Evolutionary conservation across 2,329 filamentous ascomycete species (phyloP).

Genomic region (Lachnellula suecica): DNA sequence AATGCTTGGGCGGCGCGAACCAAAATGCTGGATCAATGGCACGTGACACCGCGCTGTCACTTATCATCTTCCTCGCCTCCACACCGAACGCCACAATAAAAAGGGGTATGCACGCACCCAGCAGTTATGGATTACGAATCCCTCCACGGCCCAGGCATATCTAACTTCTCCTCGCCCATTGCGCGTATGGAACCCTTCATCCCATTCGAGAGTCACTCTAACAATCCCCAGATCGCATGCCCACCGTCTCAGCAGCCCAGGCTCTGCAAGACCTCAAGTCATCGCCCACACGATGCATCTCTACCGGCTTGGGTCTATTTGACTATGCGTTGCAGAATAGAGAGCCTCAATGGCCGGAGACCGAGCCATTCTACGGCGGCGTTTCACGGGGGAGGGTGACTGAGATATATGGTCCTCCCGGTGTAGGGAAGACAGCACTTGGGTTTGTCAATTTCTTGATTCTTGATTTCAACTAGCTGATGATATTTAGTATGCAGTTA

Average conservation of each 20-base stretch:
- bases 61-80: neutral
- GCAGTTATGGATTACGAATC: constrained; percentile 55
- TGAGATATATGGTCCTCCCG: constrained; percentile 86
- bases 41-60: no score
- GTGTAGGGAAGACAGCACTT: constrained; percentile 80
- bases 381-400: constrained; percentile 75
- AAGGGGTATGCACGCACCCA: neutral
- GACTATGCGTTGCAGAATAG: constrained; percentile 46
- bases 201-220: neutral
- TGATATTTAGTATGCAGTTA: constrained; percentile 61
- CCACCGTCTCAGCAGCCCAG: constrained; percentile 74
- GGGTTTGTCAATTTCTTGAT: constrained; percentile 37
- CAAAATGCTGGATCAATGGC: no score
- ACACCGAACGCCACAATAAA: neutral
- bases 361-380: constrained; percentile 46
- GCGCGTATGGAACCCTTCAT: constrained; percentile 20
- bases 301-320: constrained; percentile 54
- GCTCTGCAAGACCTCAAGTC: constrained; percentile 61
- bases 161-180: constrained; percentile 49
- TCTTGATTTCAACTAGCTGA: neutral
- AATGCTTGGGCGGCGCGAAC: no score
- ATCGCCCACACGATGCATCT: constrained; percentile 49
- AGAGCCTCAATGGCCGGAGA: constrained; percentile 12
- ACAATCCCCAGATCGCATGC: constrained; percentile 62
- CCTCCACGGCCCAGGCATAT: constrained; percentile 58